Evolutionary conservation across 768 basidiomycete genomes (phyloP), one percentile per base, ranked within the genome.

Genomic region (Butyriboletus loyo): DNA sequence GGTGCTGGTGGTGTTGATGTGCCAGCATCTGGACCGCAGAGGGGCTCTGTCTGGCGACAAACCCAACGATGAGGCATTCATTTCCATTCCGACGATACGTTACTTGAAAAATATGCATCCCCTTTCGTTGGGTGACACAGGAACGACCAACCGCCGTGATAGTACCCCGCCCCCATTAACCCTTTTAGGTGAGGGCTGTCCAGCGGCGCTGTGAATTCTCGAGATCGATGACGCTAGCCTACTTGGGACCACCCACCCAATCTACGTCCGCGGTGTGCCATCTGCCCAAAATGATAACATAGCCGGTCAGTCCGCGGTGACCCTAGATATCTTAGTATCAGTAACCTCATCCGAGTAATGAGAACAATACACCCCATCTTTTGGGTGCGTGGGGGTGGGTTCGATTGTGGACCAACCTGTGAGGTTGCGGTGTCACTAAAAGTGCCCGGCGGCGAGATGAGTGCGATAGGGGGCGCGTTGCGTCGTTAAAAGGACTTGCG

Each of bases 41-140:
- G n/a, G n/a, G n/a, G n/a, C n/a, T n/a, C n/a, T n/a, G n/a, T n/a
- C n/a, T n/a, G n/a, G n/a, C n/a, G n/a, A n/a, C n/a, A 42, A 14
- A 46, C 24, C 7, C 7, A 22, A n/a, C n/a, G n/a, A 21, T 3
- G 32, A 32, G 42, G 31, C 1, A 4, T 60, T 56, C 58, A 56
- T 60, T 50, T 56, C 54, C 59, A 50, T 42, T 28, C 40, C 41
- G 34, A 55, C 10, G 21, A 55, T 28, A 40, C 47, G 46, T 42
- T 27, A 43, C 30, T 17, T 7, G 30, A 30, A 37, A 30, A 37
- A 28, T 4, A 21, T 24, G 25, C 25, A 44, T 24, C 11, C 21
- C 50, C 55, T 42, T 38, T 43, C 35, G 30, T 22, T n/a, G 22
- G 10, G 21, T n/a, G n/a, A n/a, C n/a, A n/a, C n/a, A n/a, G n/a